Evolutionary conservation across 306 rosid species (phyloP).

Genomic region (Medicago ruthenica): DNA sequence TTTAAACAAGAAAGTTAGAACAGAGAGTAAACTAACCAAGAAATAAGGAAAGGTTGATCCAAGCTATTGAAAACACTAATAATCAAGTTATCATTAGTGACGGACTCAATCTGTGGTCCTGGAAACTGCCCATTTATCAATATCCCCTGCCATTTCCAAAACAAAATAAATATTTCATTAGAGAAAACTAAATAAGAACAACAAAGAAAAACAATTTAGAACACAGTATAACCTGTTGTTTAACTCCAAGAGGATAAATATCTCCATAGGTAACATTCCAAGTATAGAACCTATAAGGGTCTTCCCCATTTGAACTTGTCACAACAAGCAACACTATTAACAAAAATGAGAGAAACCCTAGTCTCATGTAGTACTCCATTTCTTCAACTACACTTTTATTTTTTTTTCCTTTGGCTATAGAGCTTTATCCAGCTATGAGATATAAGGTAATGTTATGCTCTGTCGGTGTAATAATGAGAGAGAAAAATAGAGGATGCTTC

Average conservation of each 20-base stretch:
- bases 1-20: constrained; percentile 22
- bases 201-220: neutral
- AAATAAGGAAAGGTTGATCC: constrained; percentile 84
- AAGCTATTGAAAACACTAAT: constrained; percentile 76
- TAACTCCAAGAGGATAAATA: constrained; percentile 86
- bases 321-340: constrained; percentile 50
- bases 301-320: constrained; percentile 64
- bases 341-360: constrained; percentile 42
- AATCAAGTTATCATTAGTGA: constrained; percentile 90
- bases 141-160: constrained; percentile 69
- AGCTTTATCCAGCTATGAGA: constrained; percentile 30
- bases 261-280: constrained; percentile 94
- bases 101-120: constrained; percentile 84
- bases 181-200: neutral
- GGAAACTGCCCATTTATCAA: constrained; percentile 94
- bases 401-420: constrained; percentile 21
- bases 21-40: constrained; percentile 62
- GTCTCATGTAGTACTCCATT: constrained; percentile 51
- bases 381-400: constrained; percentile 13
- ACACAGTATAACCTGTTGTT: constrained; percentile 60
- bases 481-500: constrained; percentile 25
- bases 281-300: constrained; percentile 76
- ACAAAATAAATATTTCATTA: neutral
- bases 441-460: neutral
- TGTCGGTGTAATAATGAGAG: constrained; percentile 45